Percentiles rank a stretch among this genome's conserved stretches.
Conservation (phyloP, 495 filamentous ascomycete species). For the Durotheca rogersii region DNA sequence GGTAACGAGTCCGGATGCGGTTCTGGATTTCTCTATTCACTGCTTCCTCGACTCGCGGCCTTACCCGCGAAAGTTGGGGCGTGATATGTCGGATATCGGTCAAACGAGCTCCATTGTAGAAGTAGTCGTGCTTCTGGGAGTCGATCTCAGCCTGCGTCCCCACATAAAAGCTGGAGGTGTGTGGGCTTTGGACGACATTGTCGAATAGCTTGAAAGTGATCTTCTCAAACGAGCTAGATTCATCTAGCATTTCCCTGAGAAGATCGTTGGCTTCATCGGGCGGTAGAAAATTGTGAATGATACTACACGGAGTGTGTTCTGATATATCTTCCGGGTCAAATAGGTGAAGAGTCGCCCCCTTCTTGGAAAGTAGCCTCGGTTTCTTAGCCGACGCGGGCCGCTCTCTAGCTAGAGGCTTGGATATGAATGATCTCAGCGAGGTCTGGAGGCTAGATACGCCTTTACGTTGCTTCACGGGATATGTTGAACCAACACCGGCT, state of each 20-base stretch:
- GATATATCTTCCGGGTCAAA: slow-evolving; percentile 77
- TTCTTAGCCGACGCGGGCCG: slow-evolving; percentile 41
- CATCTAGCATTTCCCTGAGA: slow-evolving; percentile 71
- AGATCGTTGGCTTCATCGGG: slow-evolving; percentile 67
- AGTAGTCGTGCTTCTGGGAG: slow-evolving; percentile 73
- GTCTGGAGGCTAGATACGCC: slow-evolving; percentile 52
- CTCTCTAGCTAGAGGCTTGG: slow-evolving; percentile 36
- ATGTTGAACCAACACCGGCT: slow-evolving; percentile 24
- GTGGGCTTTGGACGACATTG: slow-evolving; percentile 75
- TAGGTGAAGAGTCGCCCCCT: slow-evolving; percentile 78
- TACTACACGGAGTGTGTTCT: slow-evolving; percentile 78
- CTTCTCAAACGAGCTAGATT: slow-evolving; percentile 71
- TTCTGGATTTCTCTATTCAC: slow-evolving; percentile 73
- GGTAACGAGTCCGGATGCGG: slow-evolving; percentile 63
- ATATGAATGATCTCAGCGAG: slow-evolving; percentile 57
- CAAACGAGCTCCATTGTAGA: slow-evolving; percentile 75
- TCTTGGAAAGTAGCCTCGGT: slow-evolving; percentile 60
- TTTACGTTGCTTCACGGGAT: slow-evolving; percentile 40
- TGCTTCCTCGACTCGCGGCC: slow-evolving; percentile 61
- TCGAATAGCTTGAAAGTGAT: slow-evolving; percentile 84
- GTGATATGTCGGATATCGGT: slow-evolving; percentile 72
- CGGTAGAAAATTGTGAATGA: slow-evolving; percentile 88
- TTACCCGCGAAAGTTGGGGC: slow-evolving; percentile 67
- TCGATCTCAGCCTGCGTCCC: slow-evolving; percentile 60
- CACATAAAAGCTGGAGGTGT: slow-evolving; percentile 81